A percentile compares a stretch with the other conserved stretches of the same genome.
phyloP scores from a whole-genome alignment of 306 rosid species.

The Geum urbanum region DNA sequence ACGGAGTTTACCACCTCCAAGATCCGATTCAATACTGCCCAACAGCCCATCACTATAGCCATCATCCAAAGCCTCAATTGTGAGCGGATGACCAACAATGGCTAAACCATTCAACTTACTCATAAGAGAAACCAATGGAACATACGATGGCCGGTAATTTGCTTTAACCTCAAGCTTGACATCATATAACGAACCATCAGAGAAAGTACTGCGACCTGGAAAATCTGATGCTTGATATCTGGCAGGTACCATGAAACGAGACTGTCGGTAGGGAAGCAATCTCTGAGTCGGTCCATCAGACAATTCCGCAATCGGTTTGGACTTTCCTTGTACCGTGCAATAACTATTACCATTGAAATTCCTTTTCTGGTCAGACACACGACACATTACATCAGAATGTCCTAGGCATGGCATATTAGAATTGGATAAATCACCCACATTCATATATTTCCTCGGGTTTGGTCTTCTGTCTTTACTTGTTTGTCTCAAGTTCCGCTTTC shows the following conservation, averaged over 20 bases:
- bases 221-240: slow-evolving; percentile 58
- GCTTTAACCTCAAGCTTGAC: slow-evolving; percentile 72
- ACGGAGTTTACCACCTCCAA: slow-evolving; percentile 30
- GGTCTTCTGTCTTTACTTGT: slow-evolving; percentile 52
- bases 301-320: slow-evolving; percentile 47
- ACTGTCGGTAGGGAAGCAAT: slow-evolving; percentile 77
- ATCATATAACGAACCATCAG: slow-evolving; percentile 54
- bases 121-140: slow-evolving; percentile 86
- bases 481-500: slow-evolving; percentile 88
- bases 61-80: slow-evolving; percentile 61
- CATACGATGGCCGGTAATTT: slow-evolving; percentile 74
- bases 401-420: slow-evolving; percentile 43
- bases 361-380: slow-evolving; percentile 43
- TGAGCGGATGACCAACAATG: slow-evolving; percentile 84
- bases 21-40: slow-evolving; percentile 30
- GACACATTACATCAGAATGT: slow-evolving; percentile 36
- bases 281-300: slow-evolving; percentile 60
- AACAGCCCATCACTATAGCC: slow-evolving; percentile 49
- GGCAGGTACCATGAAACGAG: slow-evolving; percentile 66
- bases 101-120: slow-evolving; percentile 86
- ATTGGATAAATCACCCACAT: slow-evolving; percentile 44
- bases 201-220: slow-evolving; percentile 39
- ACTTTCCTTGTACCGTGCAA: slow-evolving; percentile 36
- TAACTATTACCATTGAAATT: slow-evolving; percentile 40
- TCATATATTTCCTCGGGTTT: slow-evolving; percentile 42